These are phyloP conservation scores for Acrocalymma vagum DNA, from an alignment of 2,329 filamentous ascomycete species.

Conservation along the genomic window DNA sequence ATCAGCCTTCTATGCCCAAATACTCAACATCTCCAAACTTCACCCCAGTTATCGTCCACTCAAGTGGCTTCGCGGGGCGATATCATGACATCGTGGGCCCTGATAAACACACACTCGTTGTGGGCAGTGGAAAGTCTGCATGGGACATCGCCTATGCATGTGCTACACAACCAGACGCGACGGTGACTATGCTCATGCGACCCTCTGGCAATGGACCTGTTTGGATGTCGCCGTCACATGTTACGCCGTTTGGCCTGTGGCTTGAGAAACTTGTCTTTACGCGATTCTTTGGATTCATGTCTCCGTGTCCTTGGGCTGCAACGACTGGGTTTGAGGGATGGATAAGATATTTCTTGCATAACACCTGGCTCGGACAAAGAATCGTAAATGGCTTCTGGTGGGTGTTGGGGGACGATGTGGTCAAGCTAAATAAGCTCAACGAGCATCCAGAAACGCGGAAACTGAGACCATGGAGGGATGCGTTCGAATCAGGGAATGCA, in stretches of 20 bases:
- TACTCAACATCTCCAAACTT: conserved; percentile 62
- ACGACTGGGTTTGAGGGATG: conserved; percentile 65
- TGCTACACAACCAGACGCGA: conserved; percentile 50
- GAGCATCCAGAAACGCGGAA: conserved; percentile 51
- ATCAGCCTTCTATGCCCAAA: conserved; percentile 62
- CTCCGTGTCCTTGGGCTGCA: conserved; percentile 75
- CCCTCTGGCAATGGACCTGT: conserved; percentile 66
- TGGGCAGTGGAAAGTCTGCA: conserved; percentile 70
- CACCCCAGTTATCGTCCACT: conserved; percentile 64
- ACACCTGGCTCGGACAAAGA: conserved; percentile 63
- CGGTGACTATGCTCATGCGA: conserved; percentile 67
- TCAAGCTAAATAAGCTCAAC: conserved; percentile 57
- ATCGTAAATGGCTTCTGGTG: conserved; percentile 66
- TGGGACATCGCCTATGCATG: conserved; percentile 70
- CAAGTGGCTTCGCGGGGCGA: conserved; percentile 59
- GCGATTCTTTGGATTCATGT: conserved; percentile 76
- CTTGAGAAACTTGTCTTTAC: conserved; percentile 73
- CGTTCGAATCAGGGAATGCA: conserved; percentile 63
- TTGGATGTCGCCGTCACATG: conserved; percentile 68
- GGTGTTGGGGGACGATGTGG: conserved; percentile 63
- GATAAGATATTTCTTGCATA: conserved; percentile 65
- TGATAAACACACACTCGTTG: conserved; percentile 55
- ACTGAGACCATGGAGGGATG: conserved; percentile 51
- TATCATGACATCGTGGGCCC: conserved; percentile 45
- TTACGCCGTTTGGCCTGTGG: conserved; percentile 73